Conservation (phyloP, 2,329 filamentous ascomycete genomes). For the Sclerotinia subarctica region DNA sequence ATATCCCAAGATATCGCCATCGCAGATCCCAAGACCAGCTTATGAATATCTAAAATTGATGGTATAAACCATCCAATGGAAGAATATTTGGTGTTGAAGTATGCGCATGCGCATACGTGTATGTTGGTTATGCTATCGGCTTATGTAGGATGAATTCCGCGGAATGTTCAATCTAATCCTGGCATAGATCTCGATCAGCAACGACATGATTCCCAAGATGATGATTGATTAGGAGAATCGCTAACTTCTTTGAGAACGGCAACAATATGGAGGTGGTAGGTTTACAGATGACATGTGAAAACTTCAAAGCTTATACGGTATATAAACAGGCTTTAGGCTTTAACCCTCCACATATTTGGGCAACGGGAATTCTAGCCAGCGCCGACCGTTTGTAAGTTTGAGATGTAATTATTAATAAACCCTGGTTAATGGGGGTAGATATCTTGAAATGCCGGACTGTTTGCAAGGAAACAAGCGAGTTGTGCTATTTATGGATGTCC, state of each 20-base stretch:
- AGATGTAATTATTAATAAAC: neutral
- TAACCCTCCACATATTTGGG: neutral
- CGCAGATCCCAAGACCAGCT: neutral
- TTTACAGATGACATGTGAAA: neutral
- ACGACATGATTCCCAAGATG: neutral
- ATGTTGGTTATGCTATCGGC: neutral
- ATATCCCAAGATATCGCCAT: neutral
- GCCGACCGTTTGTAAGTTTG: neutral
- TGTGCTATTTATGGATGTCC: slow-evolving; percentile 4
- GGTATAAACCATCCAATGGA: neutral
- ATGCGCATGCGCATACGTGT: neutral
- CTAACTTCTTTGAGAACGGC: neutral
- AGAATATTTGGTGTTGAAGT: neutral
- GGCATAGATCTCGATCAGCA: neutral
- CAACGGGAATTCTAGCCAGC: neutral
- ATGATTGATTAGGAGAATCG: neutral
- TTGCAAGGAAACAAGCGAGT: neutral
- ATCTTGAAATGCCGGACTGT: neutral
- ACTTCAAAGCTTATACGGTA: neutral
- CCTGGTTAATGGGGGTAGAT: neutral
- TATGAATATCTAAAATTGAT: neutral
- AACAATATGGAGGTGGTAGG: neutral
- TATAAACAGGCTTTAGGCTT: neutral
- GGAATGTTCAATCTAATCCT: neutral
- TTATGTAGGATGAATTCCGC: slow-evolving; percentile 1